Percentiles rank a stretch among this genome's conserved stretches.
phyloP scores from a whole-genome alignment of 768 basidiomycete genomes.

The Artomyces pyxidatus region DNA sequence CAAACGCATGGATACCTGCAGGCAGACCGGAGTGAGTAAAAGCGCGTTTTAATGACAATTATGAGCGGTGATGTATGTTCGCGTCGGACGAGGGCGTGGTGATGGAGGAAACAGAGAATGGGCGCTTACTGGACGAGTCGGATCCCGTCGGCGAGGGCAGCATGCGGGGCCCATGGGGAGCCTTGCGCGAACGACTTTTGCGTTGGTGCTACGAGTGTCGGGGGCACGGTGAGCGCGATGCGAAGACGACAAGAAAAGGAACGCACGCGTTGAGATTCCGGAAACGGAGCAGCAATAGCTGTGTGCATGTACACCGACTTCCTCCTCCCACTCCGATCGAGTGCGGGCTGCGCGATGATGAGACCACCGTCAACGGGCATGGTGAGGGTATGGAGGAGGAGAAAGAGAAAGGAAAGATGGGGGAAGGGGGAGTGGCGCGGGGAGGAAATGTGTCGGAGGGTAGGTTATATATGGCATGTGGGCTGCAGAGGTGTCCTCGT shows the following conservation, averaged over 20 bases:
- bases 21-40: background rate
- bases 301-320: background rate
- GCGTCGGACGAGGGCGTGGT: background rate
- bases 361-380: background rate
- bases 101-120: background rate
- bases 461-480: too few relatives aligned
- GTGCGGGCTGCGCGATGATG: background rate
- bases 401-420: background rate
- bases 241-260: background rate
- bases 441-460: background rate
- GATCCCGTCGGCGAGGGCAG: background rate
- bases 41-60: background rate
- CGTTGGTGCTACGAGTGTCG: background rate
- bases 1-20: constrained; percentile 8
- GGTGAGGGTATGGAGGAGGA: background rate
- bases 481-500: too few relatives aligned
- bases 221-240: background rate
- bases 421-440: background rate
- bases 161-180: background rate
- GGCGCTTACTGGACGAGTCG: background rate
- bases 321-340: background rate
- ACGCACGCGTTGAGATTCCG: background rate
- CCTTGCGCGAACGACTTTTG: background rate
- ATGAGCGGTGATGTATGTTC: background rate
- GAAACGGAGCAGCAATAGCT: background rate